Base-by-base conservation (phyloP, 495 filamentous ascomycete species). In the Penicillium tannophilum region DNA sequence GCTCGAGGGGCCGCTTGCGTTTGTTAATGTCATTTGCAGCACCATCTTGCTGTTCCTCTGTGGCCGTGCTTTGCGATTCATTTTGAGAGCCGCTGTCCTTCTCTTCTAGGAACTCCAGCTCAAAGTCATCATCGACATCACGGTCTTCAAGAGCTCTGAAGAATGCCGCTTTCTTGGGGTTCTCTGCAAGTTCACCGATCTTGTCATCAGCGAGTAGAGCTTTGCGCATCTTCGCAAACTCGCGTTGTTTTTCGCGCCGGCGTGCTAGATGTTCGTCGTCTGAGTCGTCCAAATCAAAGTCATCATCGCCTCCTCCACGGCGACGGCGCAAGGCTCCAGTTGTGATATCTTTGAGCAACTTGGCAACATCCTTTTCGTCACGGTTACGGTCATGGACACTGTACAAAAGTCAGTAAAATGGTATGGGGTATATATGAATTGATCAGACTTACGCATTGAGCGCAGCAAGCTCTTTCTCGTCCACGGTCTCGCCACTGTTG, bases 171-270 rank as follows among this genome's bases (percentile, higher is more conserved):
- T 91, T 92, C 71, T 93, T 92, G 12, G 92, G 93, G 66, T 97
- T 92, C 62, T 91, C 85, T 28, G 93, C 92, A 54, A 99, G 88
- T 67, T 92, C 91, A 60, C 87, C 90, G 58, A 98, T 82, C 46
- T 92, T 91, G 70, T 92, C 92, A 64, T 98, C 93, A n/a, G 88
- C 84, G 17, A 97, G 80, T 9, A 99, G 79, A 16, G 91, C 90
- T 66, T 89, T 91, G 48, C 91, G 88, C 90, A 97, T 95, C 73
- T 90, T 90, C 23, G 91, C 90, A 71, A 95, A 93, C 63, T 98
- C 89, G 55, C 86, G 78, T 45, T 93, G 86, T 73, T 96, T 97
- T 75, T 87, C 83, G 7, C 92, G 84, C 31, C 89, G 86, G 44
- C 87, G 84, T 28, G 90, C 86, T 63, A 90, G 83, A 2, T 82